Base-by-base conservation (phyloP, 1,139 yeast genomes). In the Hemisphaericaspora subhashii region DNA sequence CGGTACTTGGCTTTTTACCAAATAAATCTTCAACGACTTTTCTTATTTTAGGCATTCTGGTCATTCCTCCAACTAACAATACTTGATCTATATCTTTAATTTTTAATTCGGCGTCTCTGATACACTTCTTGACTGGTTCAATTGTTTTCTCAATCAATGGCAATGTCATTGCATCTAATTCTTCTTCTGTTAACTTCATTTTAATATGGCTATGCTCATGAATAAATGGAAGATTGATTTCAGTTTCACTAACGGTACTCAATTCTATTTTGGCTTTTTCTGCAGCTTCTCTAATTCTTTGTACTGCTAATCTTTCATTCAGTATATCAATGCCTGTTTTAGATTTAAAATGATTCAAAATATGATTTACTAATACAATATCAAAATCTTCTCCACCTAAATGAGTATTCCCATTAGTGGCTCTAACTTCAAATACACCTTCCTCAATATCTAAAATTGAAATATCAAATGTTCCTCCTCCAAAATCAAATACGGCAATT, bases 371-470 rank as follows among this genome's bases (percentile, higher is more conserved):
- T 24, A 85, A 60, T 9, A 82, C 55, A 39, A 78, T 79, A 59
- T 85, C 94, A 57, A 84, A 81, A 58, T 85, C 94, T 55, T 85
- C 92, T 25, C 94, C 94, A 38, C 94, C 94, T 44, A 85, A 65
- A 66, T 84, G 92, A 1, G 94, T 84, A 61, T 85, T 85, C 45
- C 94, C 94, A 61, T 83, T 82, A n/a, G 94, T 85, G 21, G 92
- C 79, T 47, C 85, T 65, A 2, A 85, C 94, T 58, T 85, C 92
- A 62, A 85, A 85, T 3, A 85, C 89, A 12, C 90, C 90, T 52
- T 80, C 85, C 50, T 84, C 92, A 37, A 85, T 84, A 55, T 85
- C 92, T 48, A 85, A 65, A 36, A 85, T 79, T 1, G 92, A 84
- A 22, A 85, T 83, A 59, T 85, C 94, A 65, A 85, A 85, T 1